These are phyloP conservation scores for Fusarium fujikuroi DNA, from an alignment of 2,329 filamentous ascomycete genomes.

Conservation along the genomic window DNA sequence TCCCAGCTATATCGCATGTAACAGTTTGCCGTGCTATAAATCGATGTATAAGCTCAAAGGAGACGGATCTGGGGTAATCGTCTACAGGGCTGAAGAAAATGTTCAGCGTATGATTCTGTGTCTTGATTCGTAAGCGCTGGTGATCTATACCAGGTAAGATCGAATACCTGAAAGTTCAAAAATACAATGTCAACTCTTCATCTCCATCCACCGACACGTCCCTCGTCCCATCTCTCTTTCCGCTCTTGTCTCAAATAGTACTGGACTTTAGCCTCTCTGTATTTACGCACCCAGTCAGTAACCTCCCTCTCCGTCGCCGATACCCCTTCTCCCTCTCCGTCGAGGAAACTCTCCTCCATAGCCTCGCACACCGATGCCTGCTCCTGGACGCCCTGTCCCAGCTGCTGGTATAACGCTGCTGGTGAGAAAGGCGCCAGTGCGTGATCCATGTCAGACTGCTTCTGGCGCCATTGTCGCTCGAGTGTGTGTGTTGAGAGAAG, in stretches of 20 bases:
- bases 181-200: slow-evolving; percentile 48
- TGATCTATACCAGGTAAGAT: background rate
- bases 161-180: background rate
- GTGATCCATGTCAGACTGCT: slow-evolving; percentile 88
- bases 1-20: background rate
- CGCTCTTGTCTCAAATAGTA: slow-evolving; percentile 85
- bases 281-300: slow-evolving; percentile 83
- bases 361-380: slow-evolving; percentile 83
- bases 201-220: slow-evolving; percentile 93
- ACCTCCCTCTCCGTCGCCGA: slow-evolving; percentile 82
- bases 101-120: background rate
- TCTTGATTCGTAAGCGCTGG: background rate
- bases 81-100: background rate
- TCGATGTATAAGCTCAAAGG: background rate
- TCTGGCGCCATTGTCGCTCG: slow-evolving; percentile 91
- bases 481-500: slow-evolving; percentile 85
- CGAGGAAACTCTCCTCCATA: slow-evolving; percentile 92
- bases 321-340: slow-evolving; percentile 57
- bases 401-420: slow-evolving; percentile 83
- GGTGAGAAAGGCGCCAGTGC: slow-evolving; percentile 87
- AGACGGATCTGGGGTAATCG: background rate
- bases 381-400: slow-evolving; percentile 81
- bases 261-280: slow-evolving; percentile 81
- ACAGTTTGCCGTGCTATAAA: background rate
- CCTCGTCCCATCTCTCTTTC: slow-evolving; percentile 95